Percentiles rank a stretch among this genome's conserved stretches.
These are phyloP conservation scores for Lichtheimia corymbifera DNA, from an alignment of 371 early-diverging fungal species.

Conservation along the genomic window DNA sequence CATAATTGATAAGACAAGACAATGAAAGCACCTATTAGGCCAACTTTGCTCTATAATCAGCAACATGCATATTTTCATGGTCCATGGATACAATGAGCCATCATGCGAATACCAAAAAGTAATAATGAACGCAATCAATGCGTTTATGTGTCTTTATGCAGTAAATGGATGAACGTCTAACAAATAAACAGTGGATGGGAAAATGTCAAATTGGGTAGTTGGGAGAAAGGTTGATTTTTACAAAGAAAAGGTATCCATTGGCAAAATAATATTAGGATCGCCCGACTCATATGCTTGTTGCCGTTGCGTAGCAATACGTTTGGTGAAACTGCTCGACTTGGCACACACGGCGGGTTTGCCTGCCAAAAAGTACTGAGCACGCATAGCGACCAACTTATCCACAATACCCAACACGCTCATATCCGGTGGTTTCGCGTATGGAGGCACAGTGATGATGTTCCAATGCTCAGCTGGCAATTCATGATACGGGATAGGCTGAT, in stretches of 20 bases:
- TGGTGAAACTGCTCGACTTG: slow-evolving; percentile 43
- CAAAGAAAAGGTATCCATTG: slow-evolving; percentile 16
- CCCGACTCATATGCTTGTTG: slow-evolving; percentile 9
- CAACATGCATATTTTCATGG: no score
- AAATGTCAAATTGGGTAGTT: background rate
- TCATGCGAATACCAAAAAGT: no score
- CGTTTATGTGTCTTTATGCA: no score
- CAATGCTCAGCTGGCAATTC: slow-evolving; percentile 76
- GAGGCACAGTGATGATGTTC: slow-evolving; percentile 34
- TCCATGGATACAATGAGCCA: no score
- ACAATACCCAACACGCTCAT: slow-evolving; percentile 43
- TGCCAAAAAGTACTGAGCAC: slow-evolving; percentile 49
- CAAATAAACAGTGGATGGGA: no score
- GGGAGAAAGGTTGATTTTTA: slow-evolving; percentile 1
- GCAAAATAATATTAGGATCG: slow-evolving; percentile 8
- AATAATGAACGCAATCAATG: no score
- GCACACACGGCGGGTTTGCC: slow-evolving; percentile 44
- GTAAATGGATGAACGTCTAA: no score
- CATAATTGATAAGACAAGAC: no score
- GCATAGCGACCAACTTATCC: slow-evolving; percentile 51
- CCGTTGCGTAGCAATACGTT: slow-evolving; percentile 27
- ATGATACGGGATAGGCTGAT: slow-evolving; percentile 65
- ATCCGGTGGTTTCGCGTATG: slow-evolving; percentile 25
- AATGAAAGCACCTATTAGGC: no score
- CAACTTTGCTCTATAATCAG: no score